Evolutionary conservation across 257 asterid species (phyloP), one percentile per base, ranked within the genome.

Genomic region (Mentha longifolia): DNA sequence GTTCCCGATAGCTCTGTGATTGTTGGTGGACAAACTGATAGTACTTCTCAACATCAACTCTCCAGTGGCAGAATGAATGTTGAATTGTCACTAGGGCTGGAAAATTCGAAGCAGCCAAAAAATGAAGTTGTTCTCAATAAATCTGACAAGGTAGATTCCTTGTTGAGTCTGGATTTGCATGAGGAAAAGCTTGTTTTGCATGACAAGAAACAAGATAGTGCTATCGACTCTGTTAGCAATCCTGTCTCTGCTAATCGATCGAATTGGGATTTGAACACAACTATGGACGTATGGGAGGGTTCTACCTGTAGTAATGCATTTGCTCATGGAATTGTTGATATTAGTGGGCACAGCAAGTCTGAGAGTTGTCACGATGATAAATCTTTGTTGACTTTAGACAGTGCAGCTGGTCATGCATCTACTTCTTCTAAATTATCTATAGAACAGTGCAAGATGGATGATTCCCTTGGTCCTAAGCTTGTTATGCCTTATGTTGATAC

Each of bases 231-330:
- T 17, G 75, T n/a, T 67, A 73, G 74, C 74, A 68, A 58, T 72
- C 74, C 19, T 30, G 77, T 80, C 82, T 31, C 49, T 73, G 55
- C 89, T 71, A 79, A 87, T 73, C 73, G 97, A 73, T 85, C 93
- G 37, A 85, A 82, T 71, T 92, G 98, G 98, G 97, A 92, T 83
- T 75, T 92, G 83, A 92, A 92, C 74, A 90, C 90, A 14, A 82
- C 88, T 19, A 90, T 92, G 96, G 98, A 92, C 80, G 86, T 79
- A 12, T 92, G 98, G 98, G 96, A 84, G 76, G 79, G 86, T 66
- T 83, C 96, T 73, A 59, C 59, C 37, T 20, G 31, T 62, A 81
- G 76, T 76, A 79, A 77, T 74, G 69, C 75, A 14, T 43, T 46
- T 66, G 49, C 78, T 60, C 79, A 63, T n/a, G 80, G 64, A 67